Base-by-base conservation (phyloP, 2,329 filamentous ascomycete genomes). In the Plectosphaerella plurivora region DNA sequence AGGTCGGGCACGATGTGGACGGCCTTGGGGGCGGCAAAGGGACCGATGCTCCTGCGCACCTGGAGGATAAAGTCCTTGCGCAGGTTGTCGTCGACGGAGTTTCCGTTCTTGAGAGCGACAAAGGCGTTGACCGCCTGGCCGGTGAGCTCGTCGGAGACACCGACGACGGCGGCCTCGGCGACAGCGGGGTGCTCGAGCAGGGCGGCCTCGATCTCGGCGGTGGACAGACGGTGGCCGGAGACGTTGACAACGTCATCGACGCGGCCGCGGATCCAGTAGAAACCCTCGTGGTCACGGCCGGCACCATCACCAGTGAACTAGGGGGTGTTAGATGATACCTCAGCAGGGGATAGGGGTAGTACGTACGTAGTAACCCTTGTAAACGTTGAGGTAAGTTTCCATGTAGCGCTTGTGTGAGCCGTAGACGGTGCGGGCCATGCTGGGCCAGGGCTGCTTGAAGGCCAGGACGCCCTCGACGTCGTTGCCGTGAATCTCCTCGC, bases 171-270 rank as follows among this genome's bases (percentile, higher is more conserved):
- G 3, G 94, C 91, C 75, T 99, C 94, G 52, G 91, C 94, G 54
- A 99, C 89, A 15, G 87, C 77, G 63, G 85, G 80, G 71, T 97
- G 92, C 78, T 97, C 93, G 60, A 99, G 87, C 47, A 99, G 84
- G 16, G 94, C 94, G 25, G 94, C 94, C 74, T 99, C 94, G 59
- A 99, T 99, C 73, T 99, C 94, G 36, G 94, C 93, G 10, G 94
- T 99, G 15, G 93, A 97, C 57, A 99, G 81, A 69, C 94, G 88
- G 73, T 99, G 94, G 25, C 94, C 94, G 62, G 89, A 94, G 57
- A 99, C 94, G 72, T 99, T 99, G 70, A 99, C 93, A 44, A 99
- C 94, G 65, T 99, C 94, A 67, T 99, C 94, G 50, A 99, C 94
- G 71, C 94, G 91, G 59, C 94, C 94, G 57, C 94, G 90, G 69